A percentile compares a stretch with the other conserved stretches of the same genome.
Evolutionary conservation across 352 stramenopile species (phyloP).

Genomic region (Blastocystis sp.): DNA sequence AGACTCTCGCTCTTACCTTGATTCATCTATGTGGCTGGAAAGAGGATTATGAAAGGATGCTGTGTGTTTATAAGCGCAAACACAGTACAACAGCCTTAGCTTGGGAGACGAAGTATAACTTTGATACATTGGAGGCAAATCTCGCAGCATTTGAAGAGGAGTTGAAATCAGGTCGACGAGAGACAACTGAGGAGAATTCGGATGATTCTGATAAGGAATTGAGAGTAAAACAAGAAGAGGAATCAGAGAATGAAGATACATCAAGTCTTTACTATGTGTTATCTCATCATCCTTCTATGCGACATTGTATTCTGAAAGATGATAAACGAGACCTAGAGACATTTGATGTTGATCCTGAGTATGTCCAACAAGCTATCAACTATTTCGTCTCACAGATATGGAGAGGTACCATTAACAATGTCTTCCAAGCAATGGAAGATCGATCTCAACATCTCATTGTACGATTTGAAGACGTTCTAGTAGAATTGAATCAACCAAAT

Average conservation of each 20-base stretch:
- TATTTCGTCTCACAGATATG: conserved; percentile 26
- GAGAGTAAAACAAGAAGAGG: not conserved
- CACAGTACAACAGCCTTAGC: not conserved
- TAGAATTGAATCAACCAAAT: conserved; percentile 34
- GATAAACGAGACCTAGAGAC: not conserved
- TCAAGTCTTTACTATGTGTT: not conserved
- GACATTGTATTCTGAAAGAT: not conserved
- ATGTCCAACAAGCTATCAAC: not conserved
- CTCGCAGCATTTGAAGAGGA: not conserved
- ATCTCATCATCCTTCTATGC: not conserved
- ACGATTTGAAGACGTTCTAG: not conserved
- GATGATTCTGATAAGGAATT: not conserved
- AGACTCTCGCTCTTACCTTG: conserved; percentile 12
- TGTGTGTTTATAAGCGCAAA: not conserved
- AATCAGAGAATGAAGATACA: no score
- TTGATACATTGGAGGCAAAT: conserved; percentile 39
- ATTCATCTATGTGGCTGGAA: conserved; percentile 23
- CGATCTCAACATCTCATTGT: not conserved
- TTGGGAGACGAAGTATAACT: conserved; percentile 36
- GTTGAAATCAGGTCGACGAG: not conserved
- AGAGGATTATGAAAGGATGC: not conserved
- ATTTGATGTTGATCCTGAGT: not conserved
- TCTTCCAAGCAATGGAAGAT: not conserved
- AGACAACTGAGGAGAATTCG: not conserved
- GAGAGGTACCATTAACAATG: not conserved